A percentile compares a stretch with the other conserved stretches of the same genome.
Evolutionary conservation across 148 eudicot species (phyloP).

Genomic region (Vaccinium vitisidaea): DNA sequence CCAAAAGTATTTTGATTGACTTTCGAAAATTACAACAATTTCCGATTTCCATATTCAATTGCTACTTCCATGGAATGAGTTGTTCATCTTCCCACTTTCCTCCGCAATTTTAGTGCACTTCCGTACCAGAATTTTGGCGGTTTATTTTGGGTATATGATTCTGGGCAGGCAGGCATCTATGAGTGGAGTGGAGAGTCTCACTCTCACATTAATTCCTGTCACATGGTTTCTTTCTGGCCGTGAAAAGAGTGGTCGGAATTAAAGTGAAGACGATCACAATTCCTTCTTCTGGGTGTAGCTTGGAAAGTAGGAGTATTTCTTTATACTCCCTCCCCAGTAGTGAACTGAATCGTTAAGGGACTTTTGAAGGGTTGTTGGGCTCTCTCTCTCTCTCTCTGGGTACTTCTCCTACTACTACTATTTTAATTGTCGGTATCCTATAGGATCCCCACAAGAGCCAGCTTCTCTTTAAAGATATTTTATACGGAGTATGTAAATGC

Average conservation of each 20-base stretch:
- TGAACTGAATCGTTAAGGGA: background rate
- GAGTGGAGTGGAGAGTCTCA: background rate
- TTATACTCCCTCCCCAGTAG: background rate
- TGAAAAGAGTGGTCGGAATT: background rate
- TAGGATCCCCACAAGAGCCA: background rate
- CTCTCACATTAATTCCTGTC: background rate
- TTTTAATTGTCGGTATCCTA: background rate
- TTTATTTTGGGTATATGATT: too few species aligned
- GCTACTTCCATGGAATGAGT: background rate
- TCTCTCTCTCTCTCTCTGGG: background rate
- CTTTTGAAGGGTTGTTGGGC: slow-evolving; percentile 25
- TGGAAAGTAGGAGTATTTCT: background rate
- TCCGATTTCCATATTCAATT: background rate
- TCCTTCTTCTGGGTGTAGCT: background rate
- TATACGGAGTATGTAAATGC: too few species aligned
- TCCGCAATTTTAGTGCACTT: background rate
- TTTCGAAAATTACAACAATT: background rate
- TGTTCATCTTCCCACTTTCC: background rate
- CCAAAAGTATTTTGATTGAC: background rate
- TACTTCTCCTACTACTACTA: background rate
- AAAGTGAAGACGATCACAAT: background rate
- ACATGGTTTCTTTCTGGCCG: background rate
- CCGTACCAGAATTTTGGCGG: background rate
- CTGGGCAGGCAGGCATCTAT: too few species aligned
- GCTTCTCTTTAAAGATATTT: background rate